phyloP scores from a whole-genome alignment of 495 filamentous ascomycete genomes.

The Articulospora tetracladia region DNA sequence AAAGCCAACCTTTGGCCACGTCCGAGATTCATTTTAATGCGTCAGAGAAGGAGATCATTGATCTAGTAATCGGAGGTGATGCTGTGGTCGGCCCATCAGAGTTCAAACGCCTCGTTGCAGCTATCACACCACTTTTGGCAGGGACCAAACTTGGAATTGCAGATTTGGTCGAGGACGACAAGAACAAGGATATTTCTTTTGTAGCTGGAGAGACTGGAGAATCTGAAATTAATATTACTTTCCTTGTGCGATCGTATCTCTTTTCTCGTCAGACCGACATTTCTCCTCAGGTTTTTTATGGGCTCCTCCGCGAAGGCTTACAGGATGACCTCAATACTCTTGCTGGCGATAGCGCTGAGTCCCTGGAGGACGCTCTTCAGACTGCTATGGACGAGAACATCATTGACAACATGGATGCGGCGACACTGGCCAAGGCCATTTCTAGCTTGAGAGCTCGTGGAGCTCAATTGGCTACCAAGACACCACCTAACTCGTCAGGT shows the following conservation, averaged over 20 bases:
- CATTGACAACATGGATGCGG: too few species aligned
- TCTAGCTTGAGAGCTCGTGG: too few species aligned
- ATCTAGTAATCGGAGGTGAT: neutral
- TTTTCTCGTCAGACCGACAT: neutral
- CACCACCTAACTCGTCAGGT: neutral
- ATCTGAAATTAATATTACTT: neutral
- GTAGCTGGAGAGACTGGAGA: neutral
- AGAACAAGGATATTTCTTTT: neutral
- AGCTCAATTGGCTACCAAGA: too few species aligned
- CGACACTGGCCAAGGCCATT: too few species aligned
- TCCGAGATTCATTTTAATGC: neutral
- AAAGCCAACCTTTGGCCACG: neutral
- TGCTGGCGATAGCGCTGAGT: neutral
- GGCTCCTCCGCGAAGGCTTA: neutral
- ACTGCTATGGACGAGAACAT: neutral
- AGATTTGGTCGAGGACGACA: neutral
- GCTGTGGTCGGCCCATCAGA: neutral
- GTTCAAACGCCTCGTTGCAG: neutral
- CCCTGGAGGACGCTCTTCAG: neutral
- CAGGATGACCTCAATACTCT: neutral
- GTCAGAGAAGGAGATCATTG: neutral
- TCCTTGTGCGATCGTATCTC: neutral
- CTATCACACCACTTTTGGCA: neutral
- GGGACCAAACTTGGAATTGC: neutral
- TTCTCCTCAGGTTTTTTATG: neutral